These are phyloP conservation scores for Cyberlindnera maclurae DNA, from an alignment of 805 yeast genomes.

Conservation along the genomic window DNA sequence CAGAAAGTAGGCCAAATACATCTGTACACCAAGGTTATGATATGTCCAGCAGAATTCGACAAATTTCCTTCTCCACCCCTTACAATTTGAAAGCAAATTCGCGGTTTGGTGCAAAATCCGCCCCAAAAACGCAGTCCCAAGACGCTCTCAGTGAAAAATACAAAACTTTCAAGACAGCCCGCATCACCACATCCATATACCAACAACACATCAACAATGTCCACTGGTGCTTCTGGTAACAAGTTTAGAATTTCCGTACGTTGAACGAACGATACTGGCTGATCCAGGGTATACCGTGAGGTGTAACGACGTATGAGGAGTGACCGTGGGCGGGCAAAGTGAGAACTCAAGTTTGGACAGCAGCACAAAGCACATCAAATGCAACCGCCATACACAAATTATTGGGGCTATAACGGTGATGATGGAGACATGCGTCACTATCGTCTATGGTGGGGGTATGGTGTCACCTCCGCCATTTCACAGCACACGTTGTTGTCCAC, in stretches of 20 bases:
- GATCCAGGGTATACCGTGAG: background rate
- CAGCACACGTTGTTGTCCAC: no score
- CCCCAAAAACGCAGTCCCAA: slow-evolving; percentile 13
- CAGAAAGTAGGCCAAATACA: no score
- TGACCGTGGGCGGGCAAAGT: background rate
- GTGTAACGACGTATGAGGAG: background rate
- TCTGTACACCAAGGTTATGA: no score
- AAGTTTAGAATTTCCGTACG: slow-evolving; percentile 99
- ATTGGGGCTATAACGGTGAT: no score
- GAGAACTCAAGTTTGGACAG: no score
- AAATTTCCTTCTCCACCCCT: background rate
- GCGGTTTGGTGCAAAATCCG: background rate
- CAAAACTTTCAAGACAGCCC: slow-evolving; percentile 11
- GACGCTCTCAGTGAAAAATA: slow-evolving; percentile 14
- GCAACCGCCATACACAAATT: no score
- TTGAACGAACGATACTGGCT: slow-evolving; percentile 19
- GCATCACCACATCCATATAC: slow-evolving; percentile 1
- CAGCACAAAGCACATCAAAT: no score
- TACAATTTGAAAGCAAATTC: background rate
- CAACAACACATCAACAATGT: slow-evolving; percentile 43
- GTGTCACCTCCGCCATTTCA: no score
- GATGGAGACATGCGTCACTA: no score
- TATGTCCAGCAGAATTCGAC: background rate
- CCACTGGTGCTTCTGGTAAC: slow-evolving; percentile 98
- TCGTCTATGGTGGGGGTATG: no score